phyloP scores from a whole-genome alignment of 2,329 filamentous ascomycete genomes.

The Fusarium oligoseptatum region DNA sequence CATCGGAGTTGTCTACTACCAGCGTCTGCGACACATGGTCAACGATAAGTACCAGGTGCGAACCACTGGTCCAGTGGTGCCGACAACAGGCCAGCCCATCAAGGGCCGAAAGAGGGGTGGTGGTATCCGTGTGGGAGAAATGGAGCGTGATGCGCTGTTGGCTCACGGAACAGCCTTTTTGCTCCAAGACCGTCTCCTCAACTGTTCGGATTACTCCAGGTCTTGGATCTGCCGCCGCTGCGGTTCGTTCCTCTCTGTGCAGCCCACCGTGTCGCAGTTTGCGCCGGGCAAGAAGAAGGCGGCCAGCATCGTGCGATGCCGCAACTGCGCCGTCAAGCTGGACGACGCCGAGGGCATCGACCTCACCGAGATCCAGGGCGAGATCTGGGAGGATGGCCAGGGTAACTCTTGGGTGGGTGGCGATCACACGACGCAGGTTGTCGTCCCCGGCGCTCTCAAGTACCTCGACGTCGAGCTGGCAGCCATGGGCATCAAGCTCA shows the following conservation, averaged over 20 bases:
- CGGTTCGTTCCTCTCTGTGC: slow-evolving; percentile 90
- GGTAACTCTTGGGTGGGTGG: slow-evolving; percentile 89
- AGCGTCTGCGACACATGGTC: slow-evolving; percentile 98
- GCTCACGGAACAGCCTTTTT: slow-evolving; percentile 96
- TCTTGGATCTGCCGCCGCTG: slow-evolving; percentile 92
- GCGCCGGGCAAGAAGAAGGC: slow-evolving; percentile 72
- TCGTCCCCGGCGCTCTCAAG: slow-evolving; percentile 91
- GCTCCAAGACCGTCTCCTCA: slow-evolving; percentile 94
- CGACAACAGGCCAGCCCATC: slow-evolving; percentile 93
- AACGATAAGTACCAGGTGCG: slow-evolving; percentile 99
- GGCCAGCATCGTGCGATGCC: slow-evolving; percentile 80
- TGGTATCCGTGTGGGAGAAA: slow-evolving; percentile 98
- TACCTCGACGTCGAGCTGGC: slow-evolving; percentile 95
- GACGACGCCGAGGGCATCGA: slow-evolving; percentile 70
- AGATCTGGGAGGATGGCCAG: slow-evolving; percentile 93
- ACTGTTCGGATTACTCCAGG: slow-evolving; percentile 93
- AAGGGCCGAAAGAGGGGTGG: slow-evolving; percentile 96
- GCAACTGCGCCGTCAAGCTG: slow-evolving; percentile 77
- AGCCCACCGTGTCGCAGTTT: slow-evolving; percentile 79
- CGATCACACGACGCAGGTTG: slow-evolving; percentile 90
- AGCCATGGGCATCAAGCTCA: slow-evolving; percentile 96
- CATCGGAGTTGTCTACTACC: slow-evolving; percentile 97
- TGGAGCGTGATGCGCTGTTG: slow-evolving; percentile 96
- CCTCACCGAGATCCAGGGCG: slow-evolving; percentile 70
- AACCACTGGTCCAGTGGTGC: slow-evolving; percentile 92